Base-by-base conservation (phyloP, 2,329 filamentous ascomycete genomes). In the Incumbomyces delicatus region DNA sequence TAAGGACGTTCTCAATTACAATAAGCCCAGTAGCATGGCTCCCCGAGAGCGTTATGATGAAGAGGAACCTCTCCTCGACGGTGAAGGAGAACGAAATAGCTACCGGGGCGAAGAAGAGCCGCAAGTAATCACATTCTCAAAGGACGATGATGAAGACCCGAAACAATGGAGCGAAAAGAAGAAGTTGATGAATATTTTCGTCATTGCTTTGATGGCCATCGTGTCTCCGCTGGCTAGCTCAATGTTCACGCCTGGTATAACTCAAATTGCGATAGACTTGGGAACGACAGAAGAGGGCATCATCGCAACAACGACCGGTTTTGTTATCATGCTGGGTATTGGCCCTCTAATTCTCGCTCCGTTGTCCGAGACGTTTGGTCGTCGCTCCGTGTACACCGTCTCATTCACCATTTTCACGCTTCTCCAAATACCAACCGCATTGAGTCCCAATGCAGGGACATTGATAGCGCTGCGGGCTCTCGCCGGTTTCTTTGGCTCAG, bases 321-420 rank as follows among this genome's bases (percentile, higher is more conserved):
- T 73, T 47, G 68, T 74, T 3, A 62, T 74, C 38, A 68, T 70
- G 62, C 60, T 74, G 1, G 72, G 71, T 7, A 56, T 83, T 48
- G 84, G 83, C 0, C 84, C 84, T 1, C 75, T 78, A 0, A 69
- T 88, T 13, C 85, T 83, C 71, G 84, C 83, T 1, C 85, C 85
- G 0, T 66, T 88, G 3, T 85, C 80, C 1, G 85, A 90, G 66
- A 69, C 85, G 32, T 77, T 74, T 56, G 85, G 85, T 27, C 58
- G 62, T 16, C 52, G 56, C 30, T 59, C 58, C 1, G 58, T 65
- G 1, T 65, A 63, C 43, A 60, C 64, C 45, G 59, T 63, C 47
- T 61, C 60, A 0, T 49, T 64, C 16, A 44, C 18, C 12, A 50
- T 65, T 17, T 65, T 63, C 42, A 55, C 53, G 17, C 60, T 65